Conservation (phyloP, 2,329 filamentous ascomycete species). For the Penicillium sp. region DNA sequence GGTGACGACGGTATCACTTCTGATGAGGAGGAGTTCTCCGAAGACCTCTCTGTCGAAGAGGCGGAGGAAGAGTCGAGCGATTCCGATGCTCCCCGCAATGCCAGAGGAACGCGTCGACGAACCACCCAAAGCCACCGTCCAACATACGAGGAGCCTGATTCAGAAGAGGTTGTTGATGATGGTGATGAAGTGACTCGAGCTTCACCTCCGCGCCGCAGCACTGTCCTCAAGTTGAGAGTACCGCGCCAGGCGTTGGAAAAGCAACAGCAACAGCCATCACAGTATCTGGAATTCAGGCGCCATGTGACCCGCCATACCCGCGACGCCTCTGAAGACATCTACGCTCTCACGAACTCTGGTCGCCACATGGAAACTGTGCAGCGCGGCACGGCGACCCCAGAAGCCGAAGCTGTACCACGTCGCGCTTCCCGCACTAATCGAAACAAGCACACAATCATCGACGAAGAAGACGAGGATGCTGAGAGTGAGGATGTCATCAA, state of each 20-base stretch:
- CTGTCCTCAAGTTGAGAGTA: slow-evolving; percentile 35
- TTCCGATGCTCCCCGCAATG: slow-evolving; percentile 53
- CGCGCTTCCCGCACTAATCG: slow-evolving; percentile 37
- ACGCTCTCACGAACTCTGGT: slow-evolving; percentile 62
- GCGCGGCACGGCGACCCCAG: slow-evolving; percentile 56
- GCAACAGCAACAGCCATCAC: slow-evolving; percentile 22
- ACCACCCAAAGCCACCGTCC: slow-evolving; percentile 55
- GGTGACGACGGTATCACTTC: slow-evolving; percentile 43
- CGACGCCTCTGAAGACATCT: slow-evolving; percentile 57
- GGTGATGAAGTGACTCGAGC: slow-evolving; percentile 19
- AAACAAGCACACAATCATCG: slow-evolving; percentile 42
- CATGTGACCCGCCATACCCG: slow-evolving; percentile 63
- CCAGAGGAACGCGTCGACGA: slow-evolving; percentile 58
- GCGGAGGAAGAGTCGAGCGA: slow-evolving; percentile 46
- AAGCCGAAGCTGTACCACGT: slow-evolving; percentile 34
- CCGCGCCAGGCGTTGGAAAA: slow-evolving; percentile 21
- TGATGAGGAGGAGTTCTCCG: slow-evolving; percentile 41
- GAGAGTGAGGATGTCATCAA: slow-evolving; percentile 39
- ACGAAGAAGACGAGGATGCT: slow-evolving; percentile 27
- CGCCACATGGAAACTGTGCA: slow-evolving; percentile 58
- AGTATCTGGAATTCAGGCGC: slow-evolving; percentile 37
- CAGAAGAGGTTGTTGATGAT: slow-evolving; percentile 29
- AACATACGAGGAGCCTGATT: slow-evolving; percentile 58
- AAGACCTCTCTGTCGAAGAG: slow-evolving; percentile 48
- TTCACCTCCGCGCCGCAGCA: slow-evolving; percentile 22